These are phyloP conservation scores for Coccomyxa sp. DNA, from an alignment of 139 green algal genomes.

Conservation along the genomic window DNA sequence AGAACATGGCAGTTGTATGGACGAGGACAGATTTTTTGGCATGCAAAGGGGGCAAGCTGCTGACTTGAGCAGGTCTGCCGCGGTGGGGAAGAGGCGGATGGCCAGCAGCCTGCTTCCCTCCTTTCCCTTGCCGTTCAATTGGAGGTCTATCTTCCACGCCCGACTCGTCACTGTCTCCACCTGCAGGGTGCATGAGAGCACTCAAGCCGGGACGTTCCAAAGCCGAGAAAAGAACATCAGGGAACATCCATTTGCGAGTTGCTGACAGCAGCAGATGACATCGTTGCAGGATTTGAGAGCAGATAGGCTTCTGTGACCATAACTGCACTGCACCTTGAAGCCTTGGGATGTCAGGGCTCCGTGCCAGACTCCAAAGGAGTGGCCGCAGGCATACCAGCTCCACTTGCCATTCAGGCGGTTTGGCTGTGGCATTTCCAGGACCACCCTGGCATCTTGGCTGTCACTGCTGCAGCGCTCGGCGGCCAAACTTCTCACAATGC, in stretches of 20 bases:
- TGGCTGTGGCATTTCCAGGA: slow-evolving; percentile 37
- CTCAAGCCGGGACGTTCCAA: neutral
- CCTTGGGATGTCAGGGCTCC: slow-evolving; percentile 44
- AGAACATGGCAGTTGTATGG: neutral
- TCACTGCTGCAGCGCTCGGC: neutral
- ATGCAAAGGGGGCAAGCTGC: neutral
- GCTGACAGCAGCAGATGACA: too few relatives aligned
- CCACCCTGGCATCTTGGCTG: neutral
- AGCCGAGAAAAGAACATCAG: neutral
- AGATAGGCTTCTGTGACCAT: too few relatives aligned
- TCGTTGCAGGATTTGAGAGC: neutral
- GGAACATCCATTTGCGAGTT: neutral
- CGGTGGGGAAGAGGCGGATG: slow-evolving; percentile 31
- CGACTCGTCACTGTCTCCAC: slow-evolving; percentile 20
- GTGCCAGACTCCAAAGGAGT: slow-evolving; percentile 42
- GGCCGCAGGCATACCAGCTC: slow-evolving; percentile 41
- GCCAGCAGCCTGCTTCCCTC: slow-evolving; percentile 56
- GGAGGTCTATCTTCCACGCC: slow-evolving; percentile 61
- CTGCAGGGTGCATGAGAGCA: neutral
- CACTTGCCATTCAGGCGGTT: slow-evolving; percentile 47
- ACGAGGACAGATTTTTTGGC: neutral
- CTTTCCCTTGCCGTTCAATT: slow-evolving; percentile 52
- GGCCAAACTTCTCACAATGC: neutral
- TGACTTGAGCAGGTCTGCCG: slow-evolving; percentile 30
- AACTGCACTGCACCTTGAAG: slow-evolving; percentile 26